These are phyloP conservation scores for Cenococcum geophilum DNA, from an alignment of 495 filamentous ascomycete species.

Conservation along the genomic window DNA sequence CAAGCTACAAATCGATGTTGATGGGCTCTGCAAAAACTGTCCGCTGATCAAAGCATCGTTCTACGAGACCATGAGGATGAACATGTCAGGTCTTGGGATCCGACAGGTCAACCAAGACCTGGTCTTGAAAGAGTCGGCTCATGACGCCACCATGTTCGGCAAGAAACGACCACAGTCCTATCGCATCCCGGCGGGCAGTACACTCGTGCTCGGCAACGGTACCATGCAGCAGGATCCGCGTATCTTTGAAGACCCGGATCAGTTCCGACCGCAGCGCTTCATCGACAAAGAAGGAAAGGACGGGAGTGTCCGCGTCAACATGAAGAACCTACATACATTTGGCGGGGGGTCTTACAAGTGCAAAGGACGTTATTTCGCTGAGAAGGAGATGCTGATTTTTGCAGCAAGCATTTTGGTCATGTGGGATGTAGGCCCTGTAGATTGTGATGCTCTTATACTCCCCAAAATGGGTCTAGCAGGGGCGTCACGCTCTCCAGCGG, in stretches of 20 bases:
- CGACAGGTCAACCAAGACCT: constrained; percentile 14
- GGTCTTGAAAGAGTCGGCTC: constrained; percentile 10
- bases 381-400: constrained; percentile 21
- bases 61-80: constrained; percentile 20
- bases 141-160: constrained; percentile 12
- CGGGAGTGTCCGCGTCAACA: constrained; percentile 1
- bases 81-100: constrained; percentile 19
- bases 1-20: constrained; percentile 15
- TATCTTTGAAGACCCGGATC: constrained; percentile 13
- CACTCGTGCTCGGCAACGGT: constrained; percentile 14
- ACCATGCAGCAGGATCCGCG: constrained; percentile 20
- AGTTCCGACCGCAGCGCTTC: constrained; percentile 13
- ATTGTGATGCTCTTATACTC: constrained; percentile 7
- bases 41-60: constrained; percentile 16
- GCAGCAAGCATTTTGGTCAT: constrained; percentile 12
- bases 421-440: constrained; percentile 14
- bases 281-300: constrained; percentile 9
- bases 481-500: constrained; percentile 5
- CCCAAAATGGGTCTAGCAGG: constrained; percentile 13
- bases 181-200: constrained; percentile 12
- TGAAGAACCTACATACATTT: constrained; percentile 17
- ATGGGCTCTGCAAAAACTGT: constrained; percentile 15
- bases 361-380: constrained; percentile 17
- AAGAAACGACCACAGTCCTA: constrained; percentile 17
- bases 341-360: constrained; percentile 19